Conservation (phyloP, 129 eudicot species). For the Lactuca saligna region DNA sequence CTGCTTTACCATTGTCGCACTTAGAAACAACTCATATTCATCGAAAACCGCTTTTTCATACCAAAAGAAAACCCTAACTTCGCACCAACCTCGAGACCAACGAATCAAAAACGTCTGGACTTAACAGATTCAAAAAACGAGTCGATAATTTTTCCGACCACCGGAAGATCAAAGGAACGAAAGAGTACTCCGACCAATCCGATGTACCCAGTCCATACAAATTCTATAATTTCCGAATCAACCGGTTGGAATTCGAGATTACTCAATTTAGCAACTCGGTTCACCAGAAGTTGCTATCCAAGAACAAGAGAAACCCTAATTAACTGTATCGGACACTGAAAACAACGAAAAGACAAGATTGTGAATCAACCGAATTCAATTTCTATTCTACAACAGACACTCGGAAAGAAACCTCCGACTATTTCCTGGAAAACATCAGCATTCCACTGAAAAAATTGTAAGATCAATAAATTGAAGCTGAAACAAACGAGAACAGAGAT, state of each 20-base stretch:
- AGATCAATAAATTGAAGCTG: neutral
- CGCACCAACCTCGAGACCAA: neutral
- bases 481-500: conserved; percentile 5
- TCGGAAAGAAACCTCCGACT: neutral
- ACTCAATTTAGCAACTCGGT: conserved; percentile 1
- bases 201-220: neutral
- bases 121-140: neutral
- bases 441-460: neutral
- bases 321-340: conserved; percentile 8
- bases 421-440: neutral
- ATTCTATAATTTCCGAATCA: conserved; percentile 1
- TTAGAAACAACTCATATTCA: neutral
- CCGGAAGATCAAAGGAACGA: neutral
- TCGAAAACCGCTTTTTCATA: neutral
- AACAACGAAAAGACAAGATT: neutral
- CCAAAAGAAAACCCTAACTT: conserved; percentile 41
- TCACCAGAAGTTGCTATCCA: neutral
- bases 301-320: conserved; percentile 27
- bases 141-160: neutral
- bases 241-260: conserved; percentile 4
- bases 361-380: conserved; percentile 2
- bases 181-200: neutral
- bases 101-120: neutral
- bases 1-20: conserved; percentile 36
- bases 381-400: neutral